Evolutionary conservation across 169 alveolate genomes (phyloP).

Genomic region (Plasmodium fragile): DNA sequence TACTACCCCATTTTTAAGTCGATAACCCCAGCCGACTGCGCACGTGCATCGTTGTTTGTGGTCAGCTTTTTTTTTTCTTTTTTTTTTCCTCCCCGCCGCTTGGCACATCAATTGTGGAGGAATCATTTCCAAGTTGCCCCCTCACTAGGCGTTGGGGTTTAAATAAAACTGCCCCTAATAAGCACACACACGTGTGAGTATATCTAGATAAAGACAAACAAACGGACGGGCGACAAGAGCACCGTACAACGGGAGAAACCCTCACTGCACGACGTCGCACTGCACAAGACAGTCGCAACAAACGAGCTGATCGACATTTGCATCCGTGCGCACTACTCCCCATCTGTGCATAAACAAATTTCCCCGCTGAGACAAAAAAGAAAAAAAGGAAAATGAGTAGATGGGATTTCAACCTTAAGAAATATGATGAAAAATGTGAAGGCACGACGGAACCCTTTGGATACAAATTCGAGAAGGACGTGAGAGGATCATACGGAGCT

Average conservation of each 20-base stretch:
- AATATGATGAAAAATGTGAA: slow-evolving; percentile 36
- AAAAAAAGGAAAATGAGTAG: slow-evolving; percentile 43
- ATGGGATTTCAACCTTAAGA: slow-evolving; percentile 57
- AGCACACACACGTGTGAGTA: background rate
- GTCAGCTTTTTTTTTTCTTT: background rate
- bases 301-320: background rate
- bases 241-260: background rate
- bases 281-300: background rate
- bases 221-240: background rate
- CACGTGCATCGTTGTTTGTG: background rate
- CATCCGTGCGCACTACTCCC: background rate
- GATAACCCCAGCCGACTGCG: background rate
- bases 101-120: background rate
- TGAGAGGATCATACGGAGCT: slow-evolving; percentile 12
- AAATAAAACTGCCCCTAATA: background rate
- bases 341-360: background rate
- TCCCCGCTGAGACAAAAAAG: background rate
- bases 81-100: background rate
- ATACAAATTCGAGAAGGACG: slow-evolving; percentile 49
- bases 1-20: background rate
- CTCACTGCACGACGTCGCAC: background rate
- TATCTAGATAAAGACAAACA: background rate
- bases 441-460: slow-evolving; percentile 64
- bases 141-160: background rate
- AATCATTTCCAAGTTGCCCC: background rate